Evolutionary conservation across 768 basidiomycete species (phyloP).

Genomic region (Tephrocybe sp.): DNA sequence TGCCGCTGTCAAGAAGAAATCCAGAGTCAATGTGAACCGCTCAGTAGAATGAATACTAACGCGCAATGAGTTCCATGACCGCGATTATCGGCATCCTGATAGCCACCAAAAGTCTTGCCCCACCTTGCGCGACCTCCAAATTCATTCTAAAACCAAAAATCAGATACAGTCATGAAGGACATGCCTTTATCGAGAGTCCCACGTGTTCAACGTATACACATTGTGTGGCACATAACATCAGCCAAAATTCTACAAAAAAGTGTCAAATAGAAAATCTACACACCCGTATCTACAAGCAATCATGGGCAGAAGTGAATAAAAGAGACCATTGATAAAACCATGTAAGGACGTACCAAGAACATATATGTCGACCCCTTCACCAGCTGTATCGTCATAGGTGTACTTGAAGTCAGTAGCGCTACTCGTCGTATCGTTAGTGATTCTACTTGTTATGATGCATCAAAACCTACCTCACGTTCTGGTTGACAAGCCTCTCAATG

Average conservation of each 20-base stretch:
- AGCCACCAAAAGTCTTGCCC: slow-evolving; percentile 35
- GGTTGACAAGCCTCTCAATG: slow-evolving; percentile 18
- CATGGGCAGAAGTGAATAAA: too few species aligned
- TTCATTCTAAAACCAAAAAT: slow-evolving; percentile 22
- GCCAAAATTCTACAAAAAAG: not conserved
- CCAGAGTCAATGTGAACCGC: not conserved
- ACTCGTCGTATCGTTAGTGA: not conserved
- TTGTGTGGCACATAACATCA: slow-evolving; percentile 1
- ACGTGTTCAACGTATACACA: not conserved
- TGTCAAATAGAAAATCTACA: not conserved
- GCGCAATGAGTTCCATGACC: slow-evolving; percentile 42
- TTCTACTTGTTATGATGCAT: not conserved
- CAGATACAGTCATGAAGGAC: not conserved
- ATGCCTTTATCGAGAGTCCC: too few species aligned
- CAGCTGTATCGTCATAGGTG: slow-evolving; percentile 15
- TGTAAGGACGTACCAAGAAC: slow-evolving; percentile 32
- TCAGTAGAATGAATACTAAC: slow-evolving; percentile 11
- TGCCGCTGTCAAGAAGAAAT: slow-evolving; percentile 24
- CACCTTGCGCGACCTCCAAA: slow-evolving; percentile 42
- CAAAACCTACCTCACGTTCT: slow-evolving; percentile 5
- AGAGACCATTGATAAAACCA: not conserved
- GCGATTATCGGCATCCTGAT: slow-evolving; percentile 31
- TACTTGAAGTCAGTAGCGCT: slow-evolving; percentile 16
- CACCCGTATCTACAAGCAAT: slow-evolving; percentile 22
- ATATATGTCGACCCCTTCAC: slow-evolving; percentile 30